Evolutionary conservation across 2,329 filamentous ascomycete species (phyloP), one percentile per base, ranked within the genome.

Genomic region (Alternaria tenuissima): DNA sequence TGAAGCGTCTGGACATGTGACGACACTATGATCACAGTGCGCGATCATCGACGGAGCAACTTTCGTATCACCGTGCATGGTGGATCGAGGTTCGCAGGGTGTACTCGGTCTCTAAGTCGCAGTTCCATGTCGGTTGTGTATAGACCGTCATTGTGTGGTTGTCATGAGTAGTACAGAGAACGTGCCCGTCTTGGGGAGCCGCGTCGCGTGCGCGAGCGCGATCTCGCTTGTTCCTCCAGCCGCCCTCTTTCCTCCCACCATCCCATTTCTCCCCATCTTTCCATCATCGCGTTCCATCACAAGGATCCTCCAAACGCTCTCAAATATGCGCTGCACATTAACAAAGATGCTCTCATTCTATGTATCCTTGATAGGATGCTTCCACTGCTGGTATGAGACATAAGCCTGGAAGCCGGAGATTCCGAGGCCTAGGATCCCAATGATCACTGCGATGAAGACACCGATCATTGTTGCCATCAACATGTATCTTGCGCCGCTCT

Each of bases 401-500:
- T 71, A 77, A 32, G 75, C 70, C 57, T 77, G 73, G 52, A 72
- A 73, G 8, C 48, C 52, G n/a, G 69, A 65, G 8, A 77, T 49
- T 9, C 59, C 68, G 32, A 77, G 48, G 14, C 70, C 57, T 4
- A 71, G 34, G 11, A 75, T 43, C 4, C 71, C 73, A 1, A 77
- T 59, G 7, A 73, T 22, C 0, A 78, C 63, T 0, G 73, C 72
- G 28, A 79, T 66, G 14, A 71, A 52, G 0, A 77, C 71, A 1
- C 75, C 73, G 38, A 69, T 59, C 48, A 76, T 55, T 0, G 73
- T 77, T 4, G 74, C 75, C 63, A 76, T 69, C 56, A 78, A 68
- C 60, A 76, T 69, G 55, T 75, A 72, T 22, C 74, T 65, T 64
- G 63, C 5, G 63, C 64, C 64, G 32, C 70, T 77, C n/a, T 68